phyloP scores from a whole-genome alignment of 1,284 basidiomycete species.

The Ceratobasidium sp. region DNA sequence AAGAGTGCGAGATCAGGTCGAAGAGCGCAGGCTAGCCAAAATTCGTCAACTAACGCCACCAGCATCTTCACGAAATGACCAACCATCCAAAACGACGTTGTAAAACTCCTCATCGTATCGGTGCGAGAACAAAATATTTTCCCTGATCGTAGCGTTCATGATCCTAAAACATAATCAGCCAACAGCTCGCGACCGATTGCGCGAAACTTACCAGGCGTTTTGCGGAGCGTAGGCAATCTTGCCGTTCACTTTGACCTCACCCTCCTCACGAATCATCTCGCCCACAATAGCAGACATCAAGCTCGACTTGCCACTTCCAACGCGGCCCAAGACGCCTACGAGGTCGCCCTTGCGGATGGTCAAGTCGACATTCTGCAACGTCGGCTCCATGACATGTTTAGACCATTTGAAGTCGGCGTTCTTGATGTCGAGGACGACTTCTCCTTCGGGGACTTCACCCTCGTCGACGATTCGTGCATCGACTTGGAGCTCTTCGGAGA shows the following conservation, averaged over 20 bases:
- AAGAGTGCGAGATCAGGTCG: conserved; percentile 80
- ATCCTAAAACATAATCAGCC: not conserved
- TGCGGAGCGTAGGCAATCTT: conserved; percentile 89
- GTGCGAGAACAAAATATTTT: conserved; percentile 92
- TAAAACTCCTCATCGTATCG: conserved; percentile 83
- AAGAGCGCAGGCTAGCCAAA: conserved; percentile 79
- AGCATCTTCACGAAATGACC: conserved; percentile 1
- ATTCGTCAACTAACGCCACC: not conserved
- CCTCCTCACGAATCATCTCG: conserved; percentile 83
- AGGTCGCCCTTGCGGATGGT: conserved; percentile 85
- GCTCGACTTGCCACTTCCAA: conserved; percentile 91
- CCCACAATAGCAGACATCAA: conserved; percentile 81
- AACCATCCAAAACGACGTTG: conserved; percentile 73
- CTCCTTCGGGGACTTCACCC: conserved; percentile 36
- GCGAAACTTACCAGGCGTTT: conserved; percentile 84
- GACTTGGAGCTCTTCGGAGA: conserved; percentile 78
- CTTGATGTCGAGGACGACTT: conserved; percentile 64
- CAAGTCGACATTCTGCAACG: conserved; percentile 79
- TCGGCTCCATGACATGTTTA: conserved; percentile 61
- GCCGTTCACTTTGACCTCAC: conserved; percentile 73
- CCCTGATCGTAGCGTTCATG: conserved; percentile 67
- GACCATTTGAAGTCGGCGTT: conserved; percentile 84
- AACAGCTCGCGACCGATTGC: not conserved
- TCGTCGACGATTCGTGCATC: conserved; percentile 65
- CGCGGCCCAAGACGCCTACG: conserved; percentile 84